Evolutionary conservation across 768 basidiomycete species (phyloP).

Genomic region (Mrakia frigida): DNA sequence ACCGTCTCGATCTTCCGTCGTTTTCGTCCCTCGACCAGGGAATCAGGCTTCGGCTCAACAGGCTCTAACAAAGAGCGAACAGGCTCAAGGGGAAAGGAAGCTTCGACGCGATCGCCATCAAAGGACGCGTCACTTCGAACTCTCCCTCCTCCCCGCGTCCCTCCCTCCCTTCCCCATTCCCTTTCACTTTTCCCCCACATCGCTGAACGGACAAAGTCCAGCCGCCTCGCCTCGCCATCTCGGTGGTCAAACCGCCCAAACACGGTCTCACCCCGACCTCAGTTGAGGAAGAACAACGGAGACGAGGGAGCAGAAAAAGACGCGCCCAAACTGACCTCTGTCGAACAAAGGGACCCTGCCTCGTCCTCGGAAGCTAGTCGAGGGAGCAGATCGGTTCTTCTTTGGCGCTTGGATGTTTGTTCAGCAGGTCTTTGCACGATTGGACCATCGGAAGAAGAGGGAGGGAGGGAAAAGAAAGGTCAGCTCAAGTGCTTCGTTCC

Average conservation of each 20-base stretch:
- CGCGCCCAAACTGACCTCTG: background rate
- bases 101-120: background rate
- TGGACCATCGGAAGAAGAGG: too few species aligned
- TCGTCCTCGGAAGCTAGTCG: background rate
- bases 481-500: too few species aligned
- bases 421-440: background rate
- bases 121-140: background rate
- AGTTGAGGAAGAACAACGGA: background rate
- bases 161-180: background rate
- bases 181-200: background rate
- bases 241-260: background rate
- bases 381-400: background rate
- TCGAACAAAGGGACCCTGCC: too few species aligned
- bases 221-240: background rate
- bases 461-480: too few species aligned
- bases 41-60: background rate
- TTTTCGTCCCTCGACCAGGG: background rate
- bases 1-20: too few species aligned
- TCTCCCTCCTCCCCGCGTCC: background rate
- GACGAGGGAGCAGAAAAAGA: background rate
- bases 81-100: background rate
- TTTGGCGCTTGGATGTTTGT: background rate
- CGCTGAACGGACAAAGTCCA: background rate
- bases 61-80: background rate
- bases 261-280: too few species aligned